Percentiles rank a stretch among this genome's conserved stretches.
phyloP scores from a whole-genome alignment of 495 filamentous ascomycete species.

The Podospora comata region DNA sequence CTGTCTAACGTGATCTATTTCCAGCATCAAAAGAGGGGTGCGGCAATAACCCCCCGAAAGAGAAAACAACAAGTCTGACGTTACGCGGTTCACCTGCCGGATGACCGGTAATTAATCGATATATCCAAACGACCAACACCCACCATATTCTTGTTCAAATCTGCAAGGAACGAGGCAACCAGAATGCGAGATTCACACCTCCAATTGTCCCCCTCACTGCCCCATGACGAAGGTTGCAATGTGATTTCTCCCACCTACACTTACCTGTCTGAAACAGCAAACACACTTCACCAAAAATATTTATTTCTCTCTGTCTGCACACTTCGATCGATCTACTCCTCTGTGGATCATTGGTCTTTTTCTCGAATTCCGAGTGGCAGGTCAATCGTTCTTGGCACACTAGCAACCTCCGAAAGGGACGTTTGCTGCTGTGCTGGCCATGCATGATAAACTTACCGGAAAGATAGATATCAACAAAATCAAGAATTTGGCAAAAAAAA shows the following conservation, averaged over 20 bases:
- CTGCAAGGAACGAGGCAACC: background rate
- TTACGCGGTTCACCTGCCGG: background rate
- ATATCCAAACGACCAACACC: background rate
- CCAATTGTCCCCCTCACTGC: background rate
- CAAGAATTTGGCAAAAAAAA: background rate
- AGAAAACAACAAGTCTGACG: background rate
- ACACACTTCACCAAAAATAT: background rate
- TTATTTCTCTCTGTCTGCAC: too few relatives aligned
- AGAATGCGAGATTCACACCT: background rate
- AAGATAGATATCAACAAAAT: background rate
- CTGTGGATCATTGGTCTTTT: background rate
- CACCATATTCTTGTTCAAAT: background rate
- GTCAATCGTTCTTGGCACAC: background rate
- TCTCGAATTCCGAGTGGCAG: background rate
- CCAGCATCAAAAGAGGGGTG: background rate
- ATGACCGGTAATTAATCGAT: background rate
- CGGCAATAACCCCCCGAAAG: background rate
- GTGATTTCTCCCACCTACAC: too few relatives aligned
- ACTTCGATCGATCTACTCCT: background rate
- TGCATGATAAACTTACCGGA: background rate
- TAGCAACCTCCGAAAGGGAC: background rate
- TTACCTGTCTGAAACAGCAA: too few relatives aligned
- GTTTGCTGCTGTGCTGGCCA: background rate
- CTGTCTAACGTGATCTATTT: constrained; percentile 24
- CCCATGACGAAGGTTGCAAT: background rate